A percentile compares a stretch with the other conserved stretches of the same genome.
These are phyloP conservation scores for Myrica gale DNA, from an alignment of 306 rosid genomes.

Conservation along the genomic window DNA sequence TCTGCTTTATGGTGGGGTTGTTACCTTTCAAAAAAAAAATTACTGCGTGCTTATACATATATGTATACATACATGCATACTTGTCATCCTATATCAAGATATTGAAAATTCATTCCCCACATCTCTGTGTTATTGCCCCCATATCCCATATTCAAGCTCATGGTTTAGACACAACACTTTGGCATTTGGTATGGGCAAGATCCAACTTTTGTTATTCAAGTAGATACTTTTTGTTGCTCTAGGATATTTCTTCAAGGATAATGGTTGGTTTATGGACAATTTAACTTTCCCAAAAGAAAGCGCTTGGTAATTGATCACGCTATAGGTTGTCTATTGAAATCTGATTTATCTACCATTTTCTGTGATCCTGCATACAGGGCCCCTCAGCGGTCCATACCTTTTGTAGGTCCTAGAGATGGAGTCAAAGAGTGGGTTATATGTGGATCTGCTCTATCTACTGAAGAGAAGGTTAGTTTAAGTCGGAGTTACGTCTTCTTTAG, in stretches of 20 bases:
- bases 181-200: background rate
- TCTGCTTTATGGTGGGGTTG: background rate
- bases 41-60: too few relatives aligned
- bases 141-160: too few relatives aligned
- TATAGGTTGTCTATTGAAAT: background rate
- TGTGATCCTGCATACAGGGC: slow-evolving; percentile 41
- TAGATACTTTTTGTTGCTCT: background rate
- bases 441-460: slow-evolving; percentile 78
- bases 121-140: too few relatives aligned
- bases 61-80: too few relatives aligned
- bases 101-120: too few relatives aligned
- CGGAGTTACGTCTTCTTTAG: background rate
- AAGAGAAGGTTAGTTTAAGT: slow-evolving; percentile 61
- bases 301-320: background rate
- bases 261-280: background rate
- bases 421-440: slow-evolving; percentile 52
- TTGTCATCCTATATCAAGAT: too few relatives aligned
- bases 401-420: slow-evolving; percentile 33
- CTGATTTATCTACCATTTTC: slow-evolving; percentile 21
- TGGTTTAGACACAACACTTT: background rate
- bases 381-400: slow-evolving; percentile 30
- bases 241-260: background rate
- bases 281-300: background rate
- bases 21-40: background rate
- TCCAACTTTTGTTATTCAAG: background rate